Evolutionary conservation across 2,329 filamentous ascomycete genomes (phyloP), one percentile per base, ranked within the genome.

Genomic region (Trichophyton benhamiae): DNA sequence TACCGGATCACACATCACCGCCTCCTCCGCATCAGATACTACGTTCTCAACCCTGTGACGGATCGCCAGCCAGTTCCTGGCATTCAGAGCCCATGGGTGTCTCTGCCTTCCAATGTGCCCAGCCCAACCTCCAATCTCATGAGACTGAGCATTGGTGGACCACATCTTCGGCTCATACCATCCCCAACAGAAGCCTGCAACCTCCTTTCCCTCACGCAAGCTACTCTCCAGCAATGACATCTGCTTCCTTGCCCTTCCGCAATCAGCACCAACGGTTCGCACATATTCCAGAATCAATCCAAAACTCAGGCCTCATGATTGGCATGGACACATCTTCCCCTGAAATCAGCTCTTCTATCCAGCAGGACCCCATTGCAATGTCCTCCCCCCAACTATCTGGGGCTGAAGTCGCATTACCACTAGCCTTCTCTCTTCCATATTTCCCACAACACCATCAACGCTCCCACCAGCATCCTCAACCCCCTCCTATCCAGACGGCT

Each of bases 111-210:
- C 68, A 73, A 3, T 76, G 76, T 61, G 71, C 73, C n/a, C 30
- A 52, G 17, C 69, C 74, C 20, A 73, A 76, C 48, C 65, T 74
- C n/a, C 71, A 72, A 30, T 61, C 67, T 60, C 70, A 72, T 22
- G 73, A 75, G 63, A 63, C 67, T 22, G 74, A 76, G 58, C 60
- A 66, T 11, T 75, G 76, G 74, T 77, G 76, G 74, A 27, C 42
- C 3, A 22, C 62, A 59, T 72, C 48, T 8, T 27, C 74, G 20
- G 70, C 74, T 27, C 33, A 41, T 11, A 9, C 33, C 17, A 70
- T 73, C 65, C 66, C 71, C 38, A 66, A 70, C 57, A 68, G 70
- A 59, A 67, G 69, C 60, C 63, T 73, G 57, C 73, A 73, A 57
- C 70, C 71, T 41, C 72, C 72, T 44, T 66, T 69, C 58, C 68